Evolutionary conservation across 345 rosid genomes (phyloP).

Genomic region (Eucalyptus camaldulensis): DNA sequence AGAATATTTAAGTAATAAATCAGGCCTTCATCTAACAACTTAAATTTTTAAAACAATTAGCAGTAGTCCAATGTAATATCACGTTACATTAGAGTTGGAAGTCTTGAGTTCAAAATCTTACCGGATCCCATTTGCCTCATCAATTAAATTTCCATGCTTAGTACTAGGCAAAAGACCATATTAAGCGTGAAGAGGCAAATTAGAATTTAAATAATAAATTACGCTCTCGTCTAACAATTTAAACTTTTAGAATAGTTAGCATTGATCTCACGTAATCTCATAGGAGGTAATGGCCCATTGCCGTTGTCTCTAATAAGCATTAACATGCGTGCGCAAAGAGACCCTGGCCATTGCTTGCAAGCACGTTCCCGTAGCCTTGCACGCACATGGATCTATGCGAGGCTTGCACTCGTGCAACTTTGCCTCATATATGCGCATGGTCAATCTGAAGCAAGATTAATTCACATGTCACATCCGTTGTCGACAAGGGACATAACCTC

Average conservation of each 20-base stretch:
- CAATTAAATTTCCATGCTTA: fast-evolving
- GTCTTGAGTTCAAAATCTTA: too few species aligned
- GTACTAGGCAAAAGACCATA: too few species aligned
- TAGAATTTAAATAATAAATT: too few species aligned
- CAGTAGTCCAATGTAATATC: fast-evolving
- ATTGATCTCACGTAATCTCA: too few species aligned
- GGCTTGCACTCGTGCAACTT: neutral
- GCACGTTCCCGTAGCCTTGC: neutral
- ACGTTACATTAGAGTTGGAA: fast-evolving
- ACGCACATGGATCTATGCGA: neutral
- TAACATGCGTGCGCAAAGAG: fast-evolving
- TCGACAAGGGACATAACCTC: neutral
- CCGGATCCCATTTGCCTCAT: fast-evolving
- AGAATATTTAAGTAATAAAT: too few species aligned
- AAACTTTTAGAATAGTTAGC: fast-evolving
- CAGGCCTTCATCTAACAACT: fast-evolving
- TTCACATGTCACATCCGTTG: neutral
- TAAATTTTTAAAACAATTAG: fast-evolving
- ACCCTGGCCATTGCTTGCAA: neutral
- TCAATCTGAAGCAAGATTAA: neutral
- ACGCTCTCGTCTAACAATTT: fast-evolving
- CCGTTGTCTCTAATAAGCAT: neutral
- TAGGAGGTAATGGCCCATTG: fast-evolving
- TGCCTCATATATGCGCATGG: neutral
- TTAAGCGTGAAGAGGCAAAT: fast-evolving